Conservation (phyloP, 371 early-diverging fungal species). For the Saksenaea oblongispora region DNA sequence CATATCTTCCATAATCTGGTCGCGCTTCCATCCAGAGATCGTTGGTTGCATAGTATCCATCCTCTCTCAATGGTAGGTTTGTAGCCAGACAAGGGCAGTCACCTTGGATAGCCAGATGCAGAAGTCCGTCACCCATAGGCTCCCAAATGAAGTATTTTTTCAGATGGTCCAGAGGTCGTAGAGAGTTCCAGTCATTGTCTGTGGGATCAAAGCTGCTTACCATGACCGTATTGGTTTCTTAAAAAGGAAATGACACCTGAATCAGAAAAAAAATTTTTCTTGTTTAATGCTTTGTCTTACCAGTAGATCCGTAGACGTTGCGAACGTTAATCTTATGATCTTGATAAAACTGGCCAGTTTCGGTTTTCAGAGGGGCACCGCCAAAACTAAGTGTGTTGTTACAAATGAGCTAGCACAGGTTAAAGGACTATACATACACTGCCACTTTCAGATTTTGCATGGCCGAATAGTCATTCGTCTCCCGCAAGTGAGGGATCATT, state of each 20-base stretch:
- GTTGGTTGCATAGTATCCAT: slow-evolving; percentile 34
- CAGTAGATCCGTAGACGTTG: slow-evolving; percentile 19
- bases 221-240: slow-evolving; percentile 1
- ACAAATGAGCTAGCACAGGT: not conserved
- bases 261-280: not conserved
- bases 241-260: not conserved
- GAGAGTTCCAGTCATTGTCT: slow-evolving; percentile 3
- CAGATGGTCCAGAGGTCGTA: not conserved
- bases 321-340: slow-evolving; percentile 9
- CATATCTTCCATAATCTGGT: slow-evolving; percentile 15
- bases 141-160: slow-evolving; percentile 6
- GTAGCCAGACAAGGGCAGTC: slow-evolving; percentile 19
- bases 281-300: not conserved
- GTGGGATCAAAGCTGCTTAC: not conserved
- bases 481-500: slow-evolving; percentile 8
- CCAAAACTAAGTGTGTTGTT: not conserved
- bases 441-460: not conserved
- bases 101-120: slow-evolving; percentile 15
- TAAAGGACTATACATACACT: not conserved
- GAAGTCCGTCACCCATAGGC: slow-evolving; percentile 6
- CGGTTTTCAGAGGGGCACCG: slow-evolving; percentile 9
- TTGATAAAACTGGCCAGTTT: slow-evolving; percentile 7
- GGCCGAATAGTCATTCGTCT: not conserved
- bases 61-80: slow-evolving; percentile 17
- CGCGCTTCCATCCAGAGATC: slow-evolving; percentile 27